Evolutionary conservation across 129 eudicot species (phyloP).

Genomic region (carrot (Daucus carota)): DH1_v3.0 NC_030385.2:297501-298000

Average conservation of each 20-base stretch:
- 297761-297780: neutral
- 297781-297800: neutral
- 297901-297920: neutral
- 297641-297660: neutral
- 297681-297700: neutral
- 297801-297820: neutral
- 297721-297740: neutral
- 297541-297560: too few relatives aligned
- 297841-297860: neutral
- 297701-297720: slow-evolving; percentile 1
- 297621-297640: too few relatives aligned
- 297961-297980: neutral
- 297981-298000: neutral
- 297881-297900: neutral
- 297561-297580: too few relatives aligned
- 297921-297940: neutral
- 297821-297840: neutral
- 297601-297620: too few relatives aligned
- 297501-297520: too few relatives aligned
- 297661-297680: neutral
- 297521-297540: too few relatives aligned
- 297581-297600: too few relatives aligned
- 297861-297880: neutral
- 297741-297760: neutral
- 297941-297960: neutral